Conservation (phyloP, 495 filamentous ascomycete species). For the Melanomma pulvis-pyrius region DNA sequence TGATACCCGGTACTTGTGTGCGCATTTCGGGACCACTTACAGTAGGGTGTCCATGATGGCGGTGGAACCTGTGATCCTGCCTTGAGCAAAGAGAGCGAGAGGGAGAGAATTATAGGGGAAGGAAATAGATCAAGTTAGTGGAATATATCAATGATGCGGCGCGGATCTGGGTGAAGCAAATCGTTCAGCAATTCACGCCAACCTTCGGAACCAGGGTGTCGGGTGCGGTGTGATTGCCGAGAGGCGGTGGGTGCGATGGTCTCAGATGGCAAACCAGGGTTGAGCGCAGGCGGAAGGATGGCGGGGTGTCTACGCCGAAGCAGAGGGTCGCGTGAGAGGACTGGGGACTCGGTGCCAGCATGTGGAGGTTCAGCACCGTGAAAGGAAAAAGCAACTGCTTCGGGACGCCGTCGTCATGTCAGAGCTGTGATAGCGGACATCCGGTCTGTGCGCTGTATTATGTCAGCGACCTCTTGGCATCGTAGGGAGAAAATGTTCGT, state of each 20-base stretch:
- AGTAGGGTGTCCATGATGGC: conserved; percentile 74
- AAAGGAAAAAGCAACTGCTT: conserved; percentile 28
- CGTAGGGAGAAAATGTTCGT: conserved; percentile 26
- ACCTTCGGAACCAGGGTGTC: conserved; percentile 21
- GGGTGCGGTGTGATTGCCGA: conserved; percentile 18
- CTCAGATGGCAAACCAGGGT: conserved; percentile 11
- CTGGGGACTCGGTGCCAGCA: not conserved
- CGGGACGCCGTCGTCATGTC: conserved; percentile 14
- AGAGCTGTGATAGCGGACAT: conserved; percentile 6
- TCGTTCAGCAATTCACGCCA: conserved; percentile 22
- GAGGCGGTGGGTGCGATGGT: not conserved
- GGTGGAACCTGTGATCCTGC: not conserved
- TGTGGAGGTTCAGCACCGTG: not conserved
- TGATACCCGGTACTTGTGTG: not conserved
- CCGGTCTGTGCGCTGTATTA: conserved; percentile 13
- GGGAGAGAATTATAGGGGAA: not conserved
- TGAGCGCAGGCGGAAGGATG: not conserved
- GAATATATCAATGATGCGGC: not conserved
- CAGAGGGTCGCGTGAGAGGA: conserved; percentile 15
- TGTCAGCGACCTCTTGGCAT: conserved; percentile 21
- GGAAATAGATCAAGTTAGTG: not conserved
- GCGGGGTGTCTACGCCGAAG: not conserved
- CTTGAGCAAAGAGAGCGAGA: not conserved
- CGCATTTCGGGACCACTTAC: conserved; percentile 55
- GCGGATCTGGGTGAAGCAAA: not conserved